Evolutionary conservation across 192 early-diverging fungal species (phyloP), one percentile per base, ranked within the genome.

Genomic region (Umbelopsis isabellina): DNA sequence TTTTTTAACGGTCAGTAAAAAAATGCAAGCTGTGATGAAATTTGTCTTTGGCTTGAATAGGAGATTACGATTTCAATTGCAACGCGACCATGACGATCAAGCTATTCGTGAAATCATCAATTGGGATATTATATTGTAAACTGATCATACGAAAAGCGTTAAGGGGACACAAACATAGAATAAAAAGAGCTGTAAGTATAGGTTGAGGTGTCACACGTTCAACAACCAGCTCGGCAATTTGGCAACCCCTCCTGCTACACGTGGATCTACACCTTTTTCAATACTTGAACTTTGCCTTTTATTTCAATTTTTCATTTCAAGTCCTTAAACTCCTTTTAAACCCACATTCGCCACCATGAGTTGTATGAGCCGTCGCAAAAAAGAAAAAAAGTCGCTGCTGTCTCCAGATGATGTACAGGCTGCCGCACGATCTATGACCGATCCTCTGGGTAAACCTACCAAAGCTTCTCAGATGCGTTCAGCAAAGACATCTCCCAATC

Each of bases 321-420:
- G 5, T 41, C 37, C 5, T 23, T 21, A 53, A 23, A 53, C 51
- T 25, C 23, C 33, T 61, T 61, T 30, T 15, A 23, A 13, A 55
- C 23, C 16, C 52, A 30, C 51, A 53, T 23, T 53, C 23, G 55
- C 55, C 55, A 61, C 55, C 55, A 61, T 61, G 55, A 61, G 55
- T 33, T 61, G 55, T 7, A 61, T 61, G 55, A 61, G 55, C 30
- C 55, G 55, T 61, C 55, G 55, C 37, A 61, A 61, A 18, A 61
- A 61, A 25, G 55, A 61, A 15, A 61, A 61, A 61, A 61, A 61
- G 55, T 35, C 55, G 2, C 27, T 61, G 11, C 16, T 35, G 3
- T 61, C 55, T 13, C 30, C 55, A 61, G 55, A 61, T 61, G 55
- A 61, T 35, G 55, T 61, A 16, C 55, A 61, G 33, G 55, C 55